These are phyloP conservation scores for Achaetomiella virescens DNA, from an alignment of 495 filamentous ascomycete genomes.

Conservation along the genomic window DNA sequence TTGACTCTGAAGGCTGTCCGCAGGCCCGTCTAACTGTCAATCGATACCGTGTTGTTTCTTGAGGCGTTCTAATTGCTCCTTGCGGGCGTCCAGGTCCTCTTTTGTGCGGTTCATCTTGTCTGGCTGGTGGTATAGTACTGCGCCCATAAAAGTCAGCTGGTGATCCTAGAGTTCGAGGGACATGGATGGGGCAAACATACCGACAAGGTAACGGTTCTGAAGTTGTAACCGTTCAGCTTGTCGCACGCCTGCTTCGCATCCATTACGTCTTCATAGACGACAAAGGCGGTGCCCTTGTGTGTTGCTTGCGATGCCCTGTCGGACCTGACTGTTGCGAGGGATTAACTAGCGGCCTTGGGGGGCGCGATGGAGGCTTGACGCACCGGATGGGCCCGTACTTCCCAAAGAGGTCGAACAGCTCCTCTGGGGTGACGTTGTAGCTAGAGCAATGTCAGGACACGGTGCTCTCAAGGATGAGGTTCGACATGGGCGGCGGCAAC, in stretches of 20 bases:
- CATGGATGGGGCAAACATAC: constrained; percentile 47
- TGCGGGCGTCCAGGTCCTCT: constrained; percentile 88
- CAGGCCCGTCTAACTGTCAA: constrained; percentile 67
- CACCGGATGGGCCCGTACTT: constrained; percentile 94
- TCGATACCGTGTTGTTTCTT: constrained; percentile 98
- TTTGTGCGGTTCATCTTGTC: constrained; percentile 93
- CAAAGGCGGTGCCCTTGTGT: constrained; percentile 98
- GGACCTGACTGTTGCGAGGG: constrained; percentile 69
- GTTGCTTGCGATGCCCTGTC: constrained; percentile 93
- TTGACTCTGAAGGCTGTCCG: constrained; percentile 43
- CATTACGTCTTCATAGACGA: constrained; percentile 98
- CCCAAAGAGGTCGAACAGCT: constrained; percentile 90
- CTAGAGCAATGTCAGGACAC: constrained; percentile 40
- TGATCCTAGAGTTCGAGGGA: neutral
- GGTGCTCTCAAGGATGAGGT: neutral
- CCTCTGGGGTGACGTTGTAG: constrained; percentile 93
- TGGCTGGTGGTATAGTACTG: constrained; percentile 96
- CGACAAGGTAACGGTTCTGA: constrained; percentile 99
- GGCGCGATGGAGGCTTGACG: constrained; percentile 15
- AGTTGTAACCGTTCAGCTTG: constrained; percentile 99
- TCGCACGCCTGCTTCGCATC: constrained; percentile 98
- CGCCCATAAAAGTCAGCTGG: constrained; percentile 15
- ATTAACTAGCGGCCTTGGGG: constrained; percentile 23
- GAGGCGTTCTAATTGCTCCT: constrained; percentile 94
- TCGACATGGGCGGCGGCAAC: constrained; percentile 20